Base-by-base conservation (phyloP, 805 yeast genomes). In the Debaryomyces hansenii region DNA sequence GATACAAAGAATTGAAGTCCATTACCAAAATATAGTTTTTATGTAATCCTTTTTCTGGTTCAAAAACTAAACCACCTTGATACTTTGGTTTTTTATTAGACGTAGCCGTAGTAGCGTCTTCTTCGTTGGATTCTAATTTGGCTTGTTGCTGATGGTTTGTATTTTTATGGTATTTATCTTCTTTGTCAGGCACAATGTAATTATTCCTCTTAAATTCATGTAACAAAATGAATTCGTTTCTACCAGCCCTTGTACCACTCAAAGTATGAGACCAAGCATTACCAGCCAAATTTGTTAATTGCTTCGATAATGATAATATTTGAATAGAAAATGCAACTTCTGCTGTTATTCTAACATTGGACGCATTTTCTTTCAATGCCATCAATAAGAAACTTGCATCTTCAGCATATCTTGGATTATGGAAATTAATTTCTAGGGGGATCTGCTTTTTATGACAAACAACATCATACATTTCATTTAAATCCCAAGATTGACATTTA, bases 1-100 rank as follows among this genome's bases (percentile, higher is more conserved):
- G 99, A 62, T 94, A 94, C 70, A 94, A 78, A 41, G 97, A 90
- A 70, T 94, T 94, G 84, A 94, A 94, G 70, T 94, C 99, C 98
- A 94, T 91, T 18, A 94, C 99, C 51, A 94, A 69, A 2, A 90
- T 80, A 62, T 85, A 88, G 54, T 89, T 86, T 61, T 89, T 90
- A 62, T 92, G 96, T 35, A 94, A 72, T 2, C 99, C 99, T 62
- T 86, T 90, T 59, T 88, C 97, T 0, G 99, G 99, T 53, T 94
- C 99, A 66, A 94, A 89, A 27, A 94, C 99, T 53, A 90, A 77
- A 63, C 99, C 97, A 75, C 97, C 97, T 62, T 87, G 88, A 63
- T 72, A 90, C 60, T 87, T 87, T 14, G 90, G 84, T 62, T 84
- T 86, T 59, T 82, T 80, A 52, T 74, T 78, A 5, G 79, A 78